Base-by-base conservation (phyloP, 2,329 filamentous ascomycete genomes). In the Sporothrix humicola region DNA sequence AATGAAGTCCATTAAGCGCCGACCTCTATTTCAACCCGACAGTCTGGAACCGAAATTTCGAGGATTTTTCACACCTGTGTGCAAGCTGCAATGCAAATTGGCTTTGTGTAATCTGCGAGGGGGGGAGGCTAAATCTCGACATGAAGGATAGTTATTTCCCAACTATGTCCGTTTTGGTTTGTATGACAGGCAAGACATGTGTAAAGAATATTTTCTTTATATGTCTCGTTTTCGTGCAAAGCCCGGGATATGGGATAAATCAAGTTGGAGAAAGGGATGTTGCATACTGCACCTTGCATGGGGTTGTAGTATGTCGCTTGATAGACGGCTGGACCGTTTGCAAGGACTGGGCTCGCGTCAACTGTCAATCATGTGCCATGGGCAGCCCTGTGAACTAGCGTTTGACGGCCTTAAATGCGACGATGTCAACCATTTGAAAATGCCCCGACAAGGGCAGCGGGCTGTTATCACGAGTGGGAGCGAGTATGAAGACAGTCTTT, bases 1-100 rank as follows among this genome's bases (percentile, higher is more conserved):
- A 65, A 68, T 58, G 52, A 17, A 58, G 58, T 26, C 52, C 9
- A n/a, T 77, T 76, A 75, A 76, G 76, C 76, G 76, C 76, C 74
- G 73, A 59, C 58, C 12, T 69, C 31, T 20, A 5, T 65, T 71
- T 2, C 23, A 72, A 68, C 74, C 76, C 76, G 74, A 73, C 66
- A 54, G 74, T 13, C 72, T 74, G 76, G 76, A 76, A 74, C 52
- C 73, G 73, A 76, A 73, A 72, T 74, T 72, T 72, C 58, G 44
- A 56, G 56, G 69, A 23, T 44, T 66, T 59, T 52, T 59, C 9
- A n/a, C 48, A 23, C 37, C 3, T 46, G 8, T 54, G 56, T 54
- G 56, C 48, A 54, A 23, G 17, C n/a, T 44, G 15, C 54, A 15
- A 20, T 46, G 58, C 17, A 46, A 44, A 37, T n/a, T 56, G 42